A percentile compares a stretch with the other conserved stretches of the same genome.
Evolutionary conservation across 306 rosid genomes (phyloP).

Genomic region (Corylus heterophylla): DNA sequence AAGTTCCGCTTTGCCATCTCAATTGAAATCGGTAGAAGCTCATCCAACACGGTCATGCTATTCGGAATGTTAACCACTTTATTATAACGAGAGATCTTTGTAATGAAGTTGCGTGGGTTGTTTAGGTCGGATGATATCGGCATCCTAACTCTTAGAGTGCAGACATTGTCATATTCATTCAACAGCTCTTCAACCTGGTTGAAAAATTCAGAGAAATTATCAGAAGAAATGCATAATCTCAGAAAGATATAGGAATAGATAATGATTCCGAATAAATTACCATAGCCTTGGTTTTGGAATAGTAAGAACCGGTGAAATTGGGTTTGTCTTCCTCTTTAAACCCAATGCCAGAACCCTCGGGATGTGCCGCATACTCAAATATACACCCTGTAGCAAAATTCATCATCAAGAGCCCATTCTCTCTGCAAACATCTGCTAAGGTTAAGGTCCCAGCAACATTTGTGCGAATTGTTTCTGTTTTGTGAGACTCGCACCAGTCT

Average conservation of each 20-base stretch:
- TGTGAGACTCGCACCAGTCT: constrained; percentile 87
- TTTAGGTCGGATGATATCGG: constrained; percentile 85
- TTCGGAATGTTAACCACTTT: constrained; percentile 89
- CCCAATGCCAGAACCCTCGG: constrained; percentile 86
- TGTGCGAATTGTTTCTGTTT: constrained; percentile 68
- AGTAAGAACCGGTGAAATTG: constrained; percentile 78
- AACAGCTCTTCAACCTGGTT: constrained; percentile 83
- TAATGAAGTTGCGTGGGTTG: constrained; percentile 86
- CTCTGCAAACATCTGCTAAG: constrained; percentile 83
- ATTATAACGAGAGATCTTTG: constrained; percentile 82
- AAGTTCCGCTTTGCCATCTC: constrained; percentile 88
- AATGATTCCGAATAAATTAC: constrained; percentile 37
- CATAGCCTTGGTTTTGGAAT: constrained; percentile 92
- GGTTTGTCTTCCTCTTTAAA: constrained; percentile 87
- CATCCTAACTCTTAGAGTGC: constrained; percentile 92
- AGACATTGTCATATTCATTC: constrained; percentile 81
- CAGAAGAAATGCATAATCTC: neutral
- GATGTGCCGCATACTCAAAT: constrained; percentile 80
- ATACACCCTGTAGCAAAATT: constrained; percentile 90
- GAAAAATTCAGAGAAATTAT: constrained; percentile 7
- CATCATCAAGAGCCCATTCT: constrained; percentile 71
- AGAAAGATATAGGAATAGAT: neutral
- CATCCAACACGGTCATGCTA: constrained; percentile 91
- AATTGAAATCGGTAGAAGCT: constrained; percentile 77
- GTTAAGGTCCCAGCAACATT: constrained; percentile 87